Conservation (phyloP, 2,329 filamentous ascomycete genomes). For the Cercospora canescens region DNA sequence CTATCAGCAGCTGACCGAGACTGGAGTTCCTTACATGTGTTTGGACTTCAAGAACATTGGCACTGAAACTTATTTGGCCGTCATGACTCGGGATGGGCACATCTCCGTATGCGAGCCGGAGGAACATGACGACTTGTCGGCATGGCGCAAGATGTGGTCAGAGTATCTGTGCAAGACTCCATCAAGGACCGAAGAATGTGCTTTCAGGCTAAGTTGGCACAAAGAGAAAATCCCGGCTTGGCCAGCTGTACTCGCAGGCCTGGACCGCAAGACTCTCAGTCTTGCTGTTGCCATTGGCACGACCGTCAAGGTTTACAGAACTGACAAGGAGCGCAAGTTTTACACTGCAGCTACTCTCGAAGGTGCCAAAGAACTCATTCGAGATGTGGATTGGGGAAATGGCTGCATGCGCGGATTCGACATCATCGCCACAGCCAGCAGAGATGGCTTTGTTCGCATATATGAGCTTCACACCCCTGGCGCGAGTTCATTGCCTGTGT, state of each 20-base stretch:
- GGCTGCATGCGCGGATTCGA: slow-evolving; percentile 90
- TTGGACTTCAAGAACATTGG: slow-evolving; percentile 86
- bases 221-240: slow-evolving; percentile 82
- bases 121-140: slow-evolving; percentile 75
- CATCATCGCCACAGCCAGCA: slow-evolving; percentile 85
- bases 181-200: slow-evolving; percentile 77
- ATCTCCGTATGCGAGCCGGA: slow-evolving; percentile 82
- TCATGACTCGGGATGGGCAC: slow-evolving; percentile 79
- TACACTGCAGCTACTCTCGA: slow-evolving; percentile 78
- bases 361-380: slow-evolving; percentile 69
- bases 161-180: slow-evolving; percentile 72
- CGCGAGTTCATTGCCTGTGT: slow-evolving; percentile 26
- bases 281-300: slow-evolving; percentile 87
- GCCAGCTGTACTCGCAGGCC: slow-evolving; percentile 74
- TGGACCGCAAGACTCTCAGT: slow-evolving; percentile 74
- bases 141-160: slow-evolving; percentile 74
- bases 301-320: slow-evolving; percentile 79
- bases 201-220: slow-evolving; percentile 84
- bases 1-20: slow-evolving; percentile 63
- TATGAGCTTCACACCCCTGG: slow-evolving; percentile 70
- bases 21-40: slow-evolving; percentile 70
- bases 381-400: slow-evolving; percentile 89
- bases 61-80: slow-evolving; percentile 79
- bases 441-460: slow-evolving; percentile 87
- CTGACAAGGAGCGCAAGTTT: slow-evolving; percentile 72